Base-by-base conservation (phyloP, 2,329 filamentous ascomycete genomes). In the Aspergillus aculeatus region DNA sequence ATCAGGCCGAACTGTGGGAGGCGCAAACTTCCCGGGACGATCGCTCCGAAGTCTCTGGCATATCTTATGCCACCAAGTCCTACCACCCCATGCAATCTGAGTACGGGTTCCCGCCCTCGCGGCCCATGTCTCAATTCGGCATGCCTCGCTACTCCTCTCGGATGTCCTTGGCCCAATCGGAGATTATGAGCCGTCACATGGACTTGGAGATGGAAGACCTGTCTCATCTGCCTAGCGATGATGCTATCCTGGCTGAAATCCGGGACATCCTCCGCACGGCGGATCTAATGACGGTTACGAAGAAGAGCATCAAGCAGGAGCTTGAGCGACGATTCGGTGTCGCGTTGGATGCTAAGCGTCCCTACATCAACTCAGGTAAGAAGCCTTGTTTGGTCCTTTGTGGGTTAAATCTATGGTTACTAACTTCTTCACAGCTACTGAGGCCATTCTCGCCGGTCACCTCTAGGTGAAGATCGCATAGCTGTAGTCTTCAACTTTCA, bases 1-100 rank as follows among this genome's bases (percentile, higher is more conserved):
- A 98, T 76, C 95, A 99, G 77, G 90, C 90, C 64, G 95, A 98
- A 82, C 87, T 99, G 49, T 99, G 94, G 95, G 95, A 99, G 73
- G 89, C 90, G 1, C 91, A 96, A 78, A 96, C 90, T n/a, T 89
- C 89, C 61, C 84, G 83, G 52, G 85, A 87, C 69, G 95, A 99
- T 73, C 88, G 85, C 61, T 96, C 92, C 10, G 94, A 97, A 76
- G 80, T 94, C 55, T 97, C 92, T n/a, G 94, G 94, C 59, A 90
- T 91, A 80, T 96, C 91, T 57, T 99, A 98, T 73, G 94, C 87
- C 57, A 99, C 95, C 63, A 96, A 96, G 79, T 89, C 84, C 64
- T 85, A 80, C 68, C 83, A 84, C 29, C 85, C 85, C 54, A 78
- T 80, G 58, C 81, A 82, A 50, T 90, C 88, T 3, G 89, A 96